Conservation (phyloP, 2,329 filamentous ascomycete genomes). For the Camillea tinctor region DNA sequence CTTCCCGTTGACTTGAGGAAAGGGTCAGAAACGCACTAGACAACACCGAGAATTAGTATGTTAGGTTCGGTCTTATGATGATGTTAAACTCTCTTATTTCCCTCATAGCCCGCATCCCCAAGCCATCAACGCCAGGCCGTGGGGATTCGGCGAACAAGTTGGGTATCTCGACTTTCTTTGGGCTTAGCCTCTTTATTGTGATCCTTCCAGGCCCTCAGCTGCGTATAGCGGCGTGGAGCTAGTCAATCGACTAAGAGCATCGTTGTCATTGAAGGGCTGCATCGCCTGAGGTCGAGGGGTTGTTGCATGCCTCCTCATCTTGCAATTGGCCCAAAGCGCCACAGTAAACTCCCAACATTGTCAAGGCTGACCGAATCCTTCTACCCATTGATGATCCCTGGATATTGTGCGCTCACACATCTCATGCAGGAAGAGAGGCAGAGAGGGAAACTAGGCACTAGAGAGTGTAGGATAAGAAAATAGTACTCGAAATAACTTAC, state of each 20-base stretch:
- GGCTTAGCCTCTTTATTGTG: neutral
- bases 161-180: neutral
- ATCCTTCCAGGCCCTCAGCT: neutral
- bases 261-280: neutral
- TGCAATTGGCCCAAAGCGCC: neutral
- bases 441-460: neutral
- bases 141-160: neutral
- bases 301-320: neutral
- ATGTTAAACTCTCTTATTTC: too few relatives aligned
- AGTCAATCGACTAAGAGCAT: neutral
- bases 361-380: neutral
- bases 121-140: neutral
- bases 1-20: too few relatives aligned
- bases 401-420: neutral
- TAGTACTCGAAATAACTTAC: neutral
- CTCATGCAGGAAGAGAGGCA: neutral
- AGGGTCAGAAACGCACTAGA: too few relatives aligned
- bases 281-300: neutral
- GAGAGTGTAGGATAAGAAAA: neutral
- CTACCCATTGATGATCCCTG: neutral
- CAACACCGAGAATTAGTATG: too few relatives aligned
- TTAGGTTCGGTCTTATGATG: too few relatives aligned
- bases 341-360: neutral
- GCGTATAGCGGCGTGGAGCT: neutral
- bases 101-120: neutral